Percentiles rank a stretch among this genome's conserved stretches.
Evolutionary conservation across 2,329 filamentous ascomycete species (phyloP).

Genomic region (Calonectria pseudoturangicola): DNA sequence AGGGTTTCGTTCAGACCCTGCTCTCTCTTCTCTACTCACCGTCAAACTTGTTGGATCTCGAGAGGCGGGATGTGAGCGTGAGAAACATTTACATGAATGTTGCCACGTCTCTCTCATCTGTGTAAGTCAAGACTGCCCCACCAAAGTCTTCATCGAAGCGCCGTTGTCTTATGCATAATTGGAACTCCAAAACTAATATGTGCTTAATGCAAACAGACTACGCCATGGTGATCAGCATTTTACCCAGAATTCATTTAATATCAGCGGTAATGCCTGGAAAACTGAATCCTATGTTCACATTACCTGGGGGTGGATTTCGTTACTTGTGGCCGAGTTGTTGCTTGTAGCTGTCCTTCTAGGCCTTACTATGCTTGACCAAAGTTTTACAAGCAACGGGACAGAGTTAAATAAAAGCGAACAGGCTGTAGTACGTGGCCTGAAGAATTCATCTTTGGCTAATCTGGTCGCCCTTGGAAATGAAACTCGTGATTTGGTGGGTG

Average conservation of each 20-base stretch:
- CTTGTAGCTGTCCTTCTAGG: neutral
- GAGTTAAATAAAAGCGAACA: too few relatives aligned
- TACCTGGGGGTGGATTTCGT: neutral
- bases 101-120: neutral
- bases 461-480: neutral
- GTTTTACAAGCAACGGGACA: neutral
- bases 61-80: too few relatives aligned
- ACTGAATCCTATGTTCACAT: neutral
- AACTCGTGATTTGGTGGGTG: neutral
- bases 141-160: too few relatives aligned
- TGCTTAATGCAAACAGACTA: neutral
- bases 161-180: neutral
- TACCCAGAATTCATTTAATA: neutral
- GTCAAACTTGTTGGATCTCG: neutral
- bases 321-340: neutral
- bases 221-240: neutral
- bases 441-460: neutral
- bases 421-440: neutral
- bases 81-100: neutral
- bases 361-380: neutral
- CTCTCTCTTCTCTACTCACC: neutral
- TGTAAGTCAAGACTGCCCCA: too few relatives aligned
- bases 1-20: neutral
- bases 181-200: neutral
- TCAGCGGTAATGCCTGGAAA: neutral